These are phyloP conservation scores for Rauvolfia tetraphylla DNA, from an alignment of 257 asterid genomes.

Conservation along the genomic window DNA sequence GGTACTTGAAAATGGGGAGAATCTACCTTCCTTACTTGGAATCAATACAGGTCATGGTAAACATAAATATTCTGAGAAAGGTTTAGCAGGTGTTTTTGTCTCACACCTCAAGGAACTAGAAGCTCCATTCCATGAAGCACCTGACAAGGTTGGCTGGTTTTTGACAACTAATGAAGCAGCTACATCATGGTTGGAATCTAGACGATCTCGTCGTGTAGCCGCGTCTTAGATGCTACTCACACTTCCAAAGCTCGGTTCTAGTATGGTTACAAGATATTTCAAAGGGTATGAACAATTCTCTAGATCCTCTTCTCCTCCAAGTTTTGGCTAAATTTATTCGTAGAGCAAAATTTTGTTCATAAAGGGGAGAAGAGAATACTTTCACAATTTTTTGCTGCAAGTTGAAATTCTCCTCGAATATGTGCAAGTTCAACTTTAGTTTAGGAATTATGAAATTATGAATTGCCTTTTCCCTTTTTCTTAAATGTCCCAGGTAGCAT, in stretches of 20 bases:
- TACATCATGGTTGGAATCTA: constrained; percentile 70
- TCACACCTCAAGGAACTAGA: constrained; percentile 68
- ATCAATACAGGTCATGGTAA: constrained; percentile 94
- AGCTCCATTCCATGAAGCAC: constrained; percentile 86
- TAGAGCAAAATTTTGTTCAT: constrained; percentile 12
- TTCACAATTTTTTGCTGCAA: not conserved
- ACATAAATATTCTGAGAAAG: constrained; percentile 77
- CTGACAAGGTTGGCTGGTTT: constrained; percentile 80
- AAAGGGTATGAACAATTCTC: constrained; percentile 2
- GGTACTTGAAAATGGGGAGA: constrained; percentile 70
- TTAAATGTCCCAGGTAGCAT: not conserved
- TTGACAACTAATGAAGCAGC: constrained; percentile 89
- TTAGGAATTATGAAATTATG: not conserved
- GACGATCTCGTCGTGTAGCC: constrained; percentile 37
- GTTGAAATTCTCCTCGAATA: constrained; percentile 1
- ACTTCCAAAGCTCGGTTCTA: not conserved
- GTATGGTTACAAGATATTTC: constrained; percentile 11
- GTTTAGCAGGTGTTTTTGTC: constrained; percentile 62
- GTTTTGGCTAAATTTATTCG: not conserved
- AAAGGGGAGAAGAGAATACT: not conserved
- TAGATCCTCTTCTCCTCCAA: not conserved
- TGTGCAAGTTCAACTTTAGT: constrained; percentile 9
- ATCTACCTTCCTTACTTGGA: constrained; percentile 78
- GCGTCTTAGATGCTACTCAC: constrained; percentile 24
- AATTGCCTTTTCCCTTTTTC: not conserved